A percentile compares a stretch with the other conserved stretches of the same genome.
Conservation (phyloP, 2,329 filamentous ascomycete genomes). For the Cladophialophora exuberans region DNA sequence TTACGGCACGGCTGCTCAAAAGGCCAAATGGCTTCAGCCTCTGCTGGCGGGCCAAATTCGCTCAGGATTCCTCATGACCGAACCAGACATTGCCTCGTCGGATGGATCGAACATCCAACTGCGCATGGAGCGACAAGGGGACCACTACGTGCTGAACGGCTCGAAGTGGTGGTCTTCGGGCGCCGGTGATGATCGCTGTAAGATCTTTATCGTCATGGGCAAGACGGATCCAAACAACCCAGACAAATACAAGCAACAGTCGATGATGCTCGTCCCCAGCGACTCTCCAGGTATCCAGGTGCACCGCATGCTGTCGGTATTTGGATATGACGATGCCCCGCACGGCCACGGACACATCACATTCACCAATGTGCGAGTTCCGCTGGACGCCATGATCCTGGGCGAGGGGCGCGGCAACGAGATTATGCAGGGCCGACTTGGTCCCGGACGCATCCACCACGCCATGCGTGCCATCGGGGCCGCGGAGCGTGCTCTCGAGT, state of each 20-base stretch:
- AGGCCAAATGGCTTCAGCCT: conserved; percentile 79
- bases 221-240: conserved; percentile 78
- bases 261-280: conserved; percentile 84
- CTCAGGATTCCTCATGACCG: conserved; percentile 92
- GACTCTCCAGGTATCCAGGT: conserved; percentile 82
- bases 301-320: conserved; percentile 89
- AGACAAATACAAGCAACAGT: conserved; percentile 86
- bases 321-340: conserved; percentile 95
- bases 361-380: conserved; percentile 89
- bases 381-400: conserved; percentile 78
- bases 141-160: conserved; percentile 89
- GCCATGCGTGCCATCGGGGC: conserved; percentile 94
- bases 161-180: conserved; percentile 99
- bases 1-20: conserved; percentile 74
- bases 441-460: conserved; percentile 95
- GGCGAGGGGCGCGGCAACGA: conserved; percentile 95
- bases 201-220: conserved; percentile 95
- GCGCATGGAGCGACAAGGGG: conserved; percentile 77
- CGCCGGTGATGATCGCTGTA: conserved; percentile 87
- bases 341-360: conserved; percentile 93
- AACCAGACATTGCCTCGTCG: conserved; percentile 83
- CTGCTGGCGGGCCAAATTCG: conserved; percentile 83
- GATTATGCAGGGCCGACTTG: conserved; percentile 95
- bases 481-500: conserved; percentile 88
- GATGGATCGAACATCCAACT: conserved; percentile 94